Evolutionary conservation across 768 basidiomycete genomes (phyloP), one percentile per base, ranked within the genome.

Genomic region (Multifurca ochricompacta): DNA sequence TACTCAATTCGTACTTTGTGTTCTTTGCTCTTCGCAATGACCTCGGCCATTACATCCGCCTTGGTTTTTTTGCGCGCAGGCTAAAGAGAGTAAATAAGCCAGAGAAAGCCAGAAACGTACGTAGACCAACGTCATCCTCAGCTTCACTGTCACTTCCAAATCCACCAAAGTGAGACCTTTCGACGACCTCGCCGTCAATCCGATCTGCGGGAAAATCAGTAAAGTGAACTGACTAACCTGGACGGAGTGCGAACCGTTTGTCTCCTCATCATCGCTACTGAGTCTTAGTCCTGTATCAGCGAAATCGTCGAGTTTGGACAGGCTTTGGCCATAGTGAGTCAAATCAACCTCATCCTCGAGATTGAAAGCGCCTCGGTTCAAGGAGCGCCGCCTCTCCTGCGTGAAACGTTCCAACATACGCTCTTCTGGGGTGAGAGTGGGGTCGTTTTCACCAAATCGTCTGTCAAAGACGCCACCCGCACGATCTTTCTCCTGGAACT

Each of bases 391-490:
- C 56, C 91, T 74, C 69, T 98, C 94, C 60, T 78, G 78, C 9
- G 94, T 97, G 67, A 97, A 98, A 28, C 96, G 85, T 69, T 95
- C 93, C 34, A 97, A 76, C 85, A 97, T 97, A 58, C 92, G 86
- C 61, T 98, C 95, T 67, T 99, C 96, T 30, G 92, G 74, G n/a
- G 88, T 85, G 79, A 98, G 83, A 9, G 83, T 78, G 2, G 93
- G 84, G 58, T 98, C 84, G 65, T 90, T 85, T 78, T 99, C 96
- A 71, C 96, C 96, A 66, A 98, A 97, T 18, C 96, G 85, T 48
- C 91, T 80, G 70, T 99, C 96, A 53, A 94, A 72, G 54, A 99
- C 84, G 5, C 93, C 90, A 5, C 93, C 94, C 9, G 87, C 82
- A 59, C 83, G 86, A 44, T 80, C 83, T 60, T 82, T 85, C 46